Conservation (phyloP, 306 rosid genomes). For the Pterocarpus santalinus region DNA sequence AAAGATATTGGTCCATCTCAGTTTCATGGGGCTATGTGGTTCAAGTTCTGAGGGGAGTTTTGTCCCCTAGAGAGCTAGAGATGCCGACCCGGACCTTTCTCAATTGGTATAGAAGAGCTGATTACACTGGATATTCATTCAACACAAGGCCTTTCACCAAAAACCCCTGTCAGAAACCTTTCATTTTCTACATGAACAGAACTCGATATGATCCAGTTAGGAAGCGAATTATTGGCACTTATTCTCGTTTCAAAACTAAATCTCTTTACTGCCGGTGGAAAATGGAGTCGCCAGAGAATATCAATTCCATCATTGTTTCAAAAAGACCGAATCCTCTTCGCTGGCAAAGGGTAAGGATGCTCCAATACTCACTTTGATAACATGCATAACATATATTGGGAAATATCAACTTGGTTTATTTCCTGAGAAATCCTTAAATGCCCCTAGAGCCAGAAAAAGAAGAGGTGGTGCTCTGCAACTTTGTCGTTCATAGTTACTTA, state of each 20-base stretch:
- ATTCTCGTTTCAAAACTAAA: slow-evolving; percentile 46
- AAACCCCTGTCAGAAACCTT: slow-evolving; percentile 87
- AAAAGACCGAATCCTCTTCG: slow-evolving; percentile 83
- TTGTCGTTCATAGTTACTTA: neutral
- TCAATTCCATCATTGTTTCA: slow-evolving; percentile 62
- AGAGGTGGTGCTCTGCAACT: neutral
- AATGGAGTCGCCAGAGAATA: slow-evolving; percentile 65
- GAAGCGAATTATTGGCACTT: slow-evolving; percentile 57
- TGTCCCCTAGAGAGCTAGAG: slow-evolving; percentile 85
- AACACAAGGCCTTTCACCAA: slow-evolving; percentile 89
- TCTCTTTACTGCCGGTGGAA: slow-evolving; percentile 71
- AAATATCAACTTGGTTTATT: neutral
- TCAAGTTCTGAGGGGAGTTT: slow-evolving; percentile 73
- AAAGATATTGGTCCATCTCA: slow-evolving; percentile 74
- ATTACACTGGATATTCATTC: slow-evolving; percentile 85
- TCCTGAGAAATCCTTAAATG: no score
- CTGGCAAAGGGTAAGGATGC: slow-evolving; percentile 74
- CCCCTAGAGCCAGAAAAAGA: neutral
- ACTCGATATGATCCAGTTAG: slow-evolving; percentile 55
- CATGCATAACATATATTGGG: neutral
- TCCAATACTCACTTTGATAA: neutral
- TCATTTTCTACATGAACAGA: slow-evolving; percentile 59
- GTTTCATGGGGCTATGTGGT: slow-evolving; percentile 91
- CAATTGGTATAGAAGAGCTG: slow-evolving; percentile 82
- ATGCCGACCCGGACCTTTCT: slow-evolving; percentile 82